These are phyloP conservation scores for Backusella circina DNA, from an alignment of 192 early-diverging fungal species.

Conservation along the genomic window DNA sequence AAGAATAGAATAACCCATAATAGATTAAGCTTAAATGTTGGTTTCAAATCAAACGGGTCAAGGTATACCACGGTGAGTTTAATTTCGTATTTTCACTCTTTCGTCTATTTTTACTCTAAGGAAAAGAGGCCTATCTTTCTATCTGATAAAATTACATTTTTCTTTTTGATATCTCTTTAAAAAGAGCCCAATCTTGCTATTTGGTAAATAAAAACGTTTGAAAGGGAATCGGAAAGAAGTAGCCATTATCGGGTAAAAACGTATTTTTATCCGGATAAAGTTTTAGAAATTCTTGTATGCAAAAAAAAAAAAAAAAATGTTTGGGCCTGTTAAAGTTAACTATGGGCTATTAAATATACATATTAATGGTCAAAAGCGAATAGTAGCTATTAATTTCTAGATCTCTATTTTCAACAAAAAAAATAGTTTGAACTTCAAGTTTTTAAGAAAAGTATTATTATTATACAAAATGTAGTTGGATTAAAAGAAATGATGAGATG, in stretches of 20 bases:
- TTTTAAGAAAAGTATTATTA: neutral
- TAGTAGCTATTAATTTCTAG: neutral
- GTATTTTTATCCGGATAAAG: neutral
- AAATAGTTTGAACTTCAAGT: neutral
- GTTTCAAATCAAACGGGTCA: neutral
- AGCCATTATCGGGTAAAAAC: neutral
- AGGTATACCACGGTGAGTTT: neutral
- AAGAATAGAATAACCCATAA: neutral
- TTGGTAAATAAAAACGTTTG: neutral
- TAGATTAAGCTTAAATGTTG: neutral
- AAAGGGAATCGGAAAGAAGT: neutral
- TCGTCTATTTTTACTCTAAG: neutral
- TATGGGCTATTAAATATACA: no score
- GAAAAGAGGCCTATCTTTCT: neutral
- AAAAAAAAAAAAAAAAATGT: neutral
- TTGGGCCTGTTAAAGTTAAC: no score
- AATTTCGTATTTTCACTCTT: neutral
- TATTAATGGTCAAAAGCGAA: neutral
- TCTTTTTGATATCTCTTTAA: neutral
- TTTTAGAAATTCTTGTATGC: neutral
- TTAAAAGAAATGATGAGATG: neutral
- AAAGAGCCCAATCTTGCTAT: neutral
- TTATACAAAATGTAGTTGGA: neutral
- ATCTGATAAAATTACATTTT: neutral
- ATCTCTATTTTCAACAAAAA: neutral